Evolutionary conservation across 2,329 filamentous ascomycete species (phyloP), one percentile per base, ranked within the genome.

Genomic region (Aspergillus persii): DNA sequence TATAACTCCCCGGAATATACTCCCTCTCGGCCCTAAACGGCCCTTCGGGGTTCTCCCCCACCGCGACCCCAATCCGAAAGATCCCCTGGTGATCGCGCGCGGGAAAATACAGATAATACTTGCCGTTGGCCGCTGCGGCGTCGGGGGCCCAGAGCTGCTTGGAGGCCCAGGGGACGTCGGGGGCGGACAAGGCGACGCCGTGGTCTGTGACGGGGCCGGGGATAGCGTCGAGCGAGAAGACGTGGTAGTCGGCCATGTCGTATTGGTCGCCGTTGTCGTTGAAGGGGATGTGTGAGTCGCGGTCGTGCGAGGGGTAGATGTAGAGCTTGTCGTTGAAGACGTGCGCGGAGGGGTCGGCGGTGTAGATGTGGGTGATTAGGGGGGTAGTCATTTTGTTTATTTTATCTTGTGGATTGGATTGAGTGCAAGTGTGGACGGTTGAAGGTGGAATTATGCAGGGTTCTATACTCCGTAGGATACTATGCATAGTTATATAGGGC

Each of bases 261-360:
- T 92, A 92, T 73, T 92, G 90, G 77, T 92, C 89, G 71, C 90
- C 90, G 81, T 92, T 91, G 81, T 92, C 89, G 78, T 93, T 92
- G 80, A 89, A 88, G 58, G 83, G 59, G 73, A 91, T 90, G 74
- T 86, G 83, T 4, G 88, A 90, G 74, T 91, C 87, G 65, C 89
- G 84, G 76, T 93, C 89, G 77, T 93, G 89, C 26, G 89, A 92
- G 23, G 90, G 89, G 78, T 92, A 93, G 76, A 93, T 84, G 80
- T 91, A 93, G 61, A 93, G 77, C 64, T 83, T 87, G 73, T 83
- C 84, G 63, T 91, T 86, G 79, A 92, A 93, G 71, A 90, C 89
- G 75, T 92, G 89, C 11, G 90, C 90, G 6, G 89, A 92, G 15
- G 90, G 90, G 75, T 93, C 90, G 23, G 90, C 90, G 11, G 89